Evolutionary conservation across 2,329 filamentous ascomycete genomes (phyloP), one percentile per base, ranked within the genome.

Genomic region (Claviceps cyperi): DNA sequence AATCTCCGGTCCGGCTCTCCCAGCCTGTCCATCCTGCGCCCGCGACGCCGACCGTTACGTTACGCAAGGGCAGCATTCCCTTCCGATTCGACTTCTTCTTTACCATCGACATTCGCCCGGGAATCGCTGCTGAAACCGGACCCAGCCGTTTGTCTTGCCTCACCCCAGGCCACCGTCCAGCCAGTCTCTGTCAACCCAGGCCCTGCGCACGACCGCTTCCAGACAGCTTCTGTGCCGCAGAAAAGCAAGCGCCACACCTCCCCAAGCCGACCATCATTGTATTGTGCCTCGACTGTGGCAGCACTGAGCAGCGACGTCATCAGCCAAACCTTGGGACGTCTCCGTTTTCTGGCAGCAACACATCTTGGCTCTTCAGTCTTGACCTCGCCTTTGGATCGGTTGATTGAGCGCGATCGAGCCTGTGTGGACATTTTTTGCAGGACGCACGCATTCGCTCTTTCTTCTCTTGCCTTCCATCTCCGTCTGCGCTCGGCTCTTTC

Each of bases 401-500:
- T 32, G 24, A 50, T 51, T 43, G 50, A 51, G 50, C 49, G 57
- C 57, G 56, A 56, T 55, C 57, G 56, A 56, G 55, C 57, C 60
- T 57, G 59, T 58, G 60, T 56, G 21, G 64, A 62, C 63, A 59
- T 63, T 62, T 65, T 62, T 62, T 65, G 73, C 69, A 50, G 37
- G 64, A 76, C 74, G 73, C 73, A 73, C 66, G 64, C 65, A 58
- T 67, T 65, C 69, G 69, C 68, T 66, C 63, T 63, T 67, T 66
- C 60, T 59, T 65, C 65, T 62, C 64, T 61, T 60, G 66, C 73
- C 63, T 62, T 72, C 61, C 68, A 75, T 63, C 72, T 14, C 15
- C 72, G 60, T 67, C 58, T 64, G 73, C 61, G 69, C 77, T 62
- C 62, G 70, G 62, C 62, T 73, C 54, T 70, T 73, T 58, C 74